Conservation (phyloP, 345 rosid genomes). For the Anacardium occidentale region DNA sequence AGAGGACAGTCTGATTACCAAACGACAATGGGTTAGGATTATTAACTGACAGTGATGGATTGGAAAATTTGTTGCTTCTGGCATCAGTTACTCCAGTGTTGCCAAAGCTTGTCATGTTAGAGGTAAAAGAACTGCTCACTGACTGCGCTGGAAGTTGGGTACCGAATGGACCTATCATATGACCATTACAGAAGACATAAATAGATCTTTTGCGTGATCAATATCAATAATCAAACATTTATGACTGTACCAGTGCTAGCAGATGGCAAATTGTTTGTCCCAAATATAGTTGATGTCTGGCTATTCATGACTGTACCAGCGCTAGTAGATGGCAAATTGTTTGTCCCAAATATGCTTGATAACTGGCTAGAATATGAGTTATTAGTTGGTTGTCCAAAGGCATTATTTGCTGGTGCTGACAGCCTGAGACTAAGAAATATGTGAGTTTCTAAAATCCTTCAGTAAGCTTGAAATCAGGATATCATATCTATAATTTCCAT, state of each 20-base stretch:
- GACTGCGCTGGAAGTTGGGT: conserved; percentile 29
- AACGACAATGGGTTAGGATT: conserved; percentile 22
- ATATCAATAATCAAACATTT: conserved; percentile 8
- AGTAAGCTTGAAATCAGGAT: conserved; percentile 12
- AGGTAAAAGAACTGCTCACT: conserved; percentile 21
- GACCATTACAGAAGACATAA: conserved; percentile 21
- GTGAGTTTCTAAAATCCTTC: conserved; percentile 11
- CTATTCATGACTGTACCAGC: conserved; percentile 17
- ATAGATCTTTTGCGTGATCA: conserved; percentile 3
- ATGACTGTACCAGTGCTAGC: conserved; percentile 26
- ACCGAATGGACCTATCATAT: conserved; percentile 25
- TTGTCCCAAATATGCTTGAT: conserved; percentile 28
- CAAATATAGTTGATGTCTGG: conserved; percentile 38
- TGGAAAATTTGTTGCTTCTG: conserved; percentile 25
- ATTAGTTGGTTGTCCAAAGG: conserved; percentile 43
- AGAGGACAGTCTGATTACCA: conserved; percentile 16
- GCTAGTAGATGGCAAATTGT: conserved; percentile 27
- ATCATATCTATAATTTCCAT: background rate
- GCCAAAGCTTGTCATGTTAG: conserved; percentile 23
- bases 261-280: conserved; percentile 22
- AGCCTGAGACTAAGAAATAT: conserved; percentile 28
- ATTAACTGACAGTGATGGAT: conserved; percentile 22
- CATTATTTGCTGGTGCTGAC: conserved; percentile 33
- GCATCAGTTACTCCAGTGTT: conserved; percentile 21
- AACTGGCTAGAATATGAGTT: conserved; percentile 44